Conservation (phyloP, 257 asterid species). For the Capsicum pubescens region DNA sequence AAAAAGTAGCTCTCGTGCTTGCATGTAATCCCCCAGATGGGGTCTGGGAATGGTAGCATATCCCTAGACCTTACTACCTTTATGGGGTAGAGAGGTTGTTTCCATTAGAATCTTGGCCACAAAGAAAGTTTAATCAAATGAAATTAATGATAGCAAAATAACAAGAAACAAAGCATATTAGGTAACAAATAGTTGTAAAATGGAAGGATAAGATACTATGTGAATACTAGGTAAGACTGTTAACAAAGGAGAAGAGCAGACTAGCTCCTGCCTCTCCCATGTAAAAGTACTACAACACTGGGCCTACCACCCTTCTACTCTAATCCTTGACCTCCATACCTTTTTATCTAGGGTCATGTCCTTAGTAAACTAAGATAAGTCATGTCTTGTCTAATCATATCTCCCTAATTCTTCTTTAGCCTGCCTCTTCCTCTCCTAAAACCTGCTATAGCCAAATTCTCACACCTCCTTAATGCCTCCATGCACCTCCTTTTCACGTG, state of each 20-base stretch:
- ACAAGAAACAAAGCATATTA: neutral
- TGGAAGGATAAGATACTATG: constrained; percentile 11
- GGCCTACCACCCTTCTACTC: neutral
- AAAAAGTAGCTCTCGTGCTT: too few species aligned
- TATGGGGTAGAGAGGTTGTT: too few species aligned
- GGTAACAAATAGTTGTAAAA: neutral
- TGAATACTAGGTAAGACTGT: neutral
- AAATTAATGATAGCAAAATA: neutral
- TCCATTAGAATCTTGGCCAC: too few species aligned
- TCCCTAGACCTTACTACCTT: too few species aligned
- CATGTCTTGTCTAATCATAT: neutral
- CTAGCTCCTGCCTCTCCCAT: neutral
- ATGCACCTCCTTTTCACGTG: too few species aligned
- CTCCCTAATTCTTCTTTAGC: neutral
- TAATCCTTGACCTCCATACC: neutral
- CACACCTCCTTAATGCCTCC: too few species aligned
- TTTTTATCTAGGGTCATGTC: neutral
- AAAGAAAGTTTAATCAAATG: too few species aligned
- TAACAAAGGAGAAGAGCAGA: neutral
- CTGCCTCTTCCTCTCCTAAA: neutral
- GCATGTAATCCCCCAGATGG: too few species aligned
- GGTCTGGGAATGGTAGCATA: too few species aligned
- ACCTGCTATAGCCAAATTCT: too few species aligned
- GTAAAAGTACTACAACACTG: neutral
- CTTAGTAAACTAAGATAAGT: neutral